Conservation (phyloP, 2,329 filamentous ascomycete species). For the Arthrobotrys musiformis region DNA sequence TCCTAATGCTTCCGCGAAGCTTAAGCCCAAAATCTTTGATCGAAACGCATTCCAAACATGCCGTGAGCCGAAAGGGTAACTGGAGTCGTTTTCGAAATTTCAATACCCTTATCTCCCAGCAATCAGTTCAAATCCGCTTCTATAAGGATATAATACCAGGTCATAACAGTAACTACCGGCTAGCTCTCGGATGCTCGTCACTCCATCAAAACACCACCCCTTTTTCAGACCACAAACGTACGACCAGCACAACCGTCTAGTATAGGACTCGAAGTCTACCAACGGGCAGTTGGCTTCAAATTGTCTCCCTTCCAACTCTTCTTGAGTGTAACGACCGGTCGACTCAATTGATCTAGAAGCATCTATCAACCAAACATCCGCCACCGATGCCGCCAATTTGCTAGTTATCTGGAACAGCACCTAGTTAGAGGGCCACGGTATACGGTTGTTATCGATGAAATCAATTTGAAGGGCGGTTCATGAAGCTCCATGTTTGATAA, state of each 20-base stretch:
- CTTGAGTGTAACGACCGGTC: too few species aligned
- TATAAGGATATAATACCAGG: background rate
- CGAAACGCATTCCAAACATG: background rate
- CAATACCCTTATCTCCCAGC: background rate
- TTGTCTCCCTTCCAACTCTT: background rate
- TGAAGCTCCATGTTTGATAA: too few species aligned
- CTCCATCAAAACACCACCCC: background rate
- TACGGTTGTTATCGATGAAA: too few species aligned
- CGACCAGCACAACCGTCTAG: background rate
- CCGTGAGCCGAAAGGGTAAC: background rate
- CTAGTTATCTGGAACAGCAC: too few species aligned
- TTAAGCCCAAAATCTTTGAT: background rate
- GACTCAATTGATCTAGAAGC: too few species aligned
- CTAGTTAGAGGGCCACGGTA: too few species aligned
- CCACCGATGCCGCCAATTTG: too few species aligned
- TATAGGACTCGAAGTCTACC: background rate
- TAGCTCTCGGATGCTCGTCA: too few species aligned
- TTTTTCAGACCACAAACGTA: constrained; percentile 25
- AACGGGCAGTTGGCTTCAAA: background rate
- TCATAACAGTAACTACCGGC: too few species aligned
- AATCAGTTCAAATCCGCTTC: background rate
- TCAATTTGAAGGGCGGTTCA: too few species aligned
- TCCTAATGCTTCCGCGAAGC: background rate
- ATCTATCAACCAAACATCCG: too few species aligned
- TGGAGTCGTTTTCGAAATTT: background rate